Percentiles rank a stretch among this genome's conserved stretches.
phyloP scores from a whole-genome alignment of 2,329 filamentous ascomycete species.

The Cytospora chrysosperma region DNA sequence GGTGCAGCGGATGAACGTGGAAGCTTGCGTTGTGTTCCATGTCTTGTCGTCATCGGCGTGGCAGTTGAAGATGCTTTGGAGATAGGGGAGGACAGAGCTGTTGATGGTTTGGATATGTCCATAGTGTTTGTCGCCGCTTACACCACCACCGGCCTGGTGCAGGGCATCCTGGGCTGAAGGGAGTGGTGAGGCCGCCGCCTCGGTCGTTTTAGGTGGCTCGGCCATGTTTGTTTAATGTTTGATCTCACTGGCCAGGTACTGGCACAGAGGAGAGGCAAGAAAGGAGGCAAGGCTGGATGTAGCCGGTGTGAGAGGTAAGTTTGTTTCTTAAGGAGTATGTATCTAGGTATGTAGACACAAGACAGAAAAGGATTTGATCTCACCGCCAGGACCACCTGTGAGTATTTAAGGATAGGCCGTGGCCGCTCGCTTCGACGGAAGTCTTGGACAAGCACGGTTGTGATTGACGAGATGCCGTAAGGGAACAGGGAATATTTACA shows the following conservation, averaged over 20 bases:
- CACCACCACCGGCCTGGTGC: constrained; percentile 49
- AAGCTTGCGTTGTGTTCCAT: constrained; percentile 48
- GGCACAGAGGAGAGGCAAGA: constrained; percentile 10
- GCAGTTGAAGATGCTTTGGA: constrained; percentile 47
- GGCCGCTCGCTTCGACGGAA: constrained; percentile 9
- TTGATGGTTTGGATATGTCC: constrained; percentile 40
- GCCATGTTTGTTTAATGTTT: neutral
- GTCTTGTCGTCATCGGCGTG: constrained; percentile 41
- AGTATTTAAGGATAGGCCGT: neutral
- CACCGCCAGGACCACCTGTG: constrained; percentile 5
- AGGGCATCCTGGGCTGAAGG: constrained; percentile 30
- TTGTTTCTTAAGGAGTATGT: neutral
- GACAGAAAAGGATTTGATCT: constrained; percentile 1
- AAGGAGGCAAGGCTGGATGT: neutral
- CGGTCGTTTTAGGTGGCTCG: constrained; percentile 27
- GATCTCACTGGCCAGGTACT: neutral
- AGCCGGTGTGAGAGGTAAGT: neutral
- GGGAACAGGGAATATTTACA: constrained; percentile 9
- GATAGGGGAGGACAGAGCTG: constrained; percentile 40
- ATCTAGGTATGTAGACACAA: neutral
- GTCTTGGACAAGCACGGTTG: neutral
- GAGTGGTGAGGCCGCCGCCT: constrained; percentile 17
- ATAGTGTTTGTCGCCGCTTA: constrained; percentile 40
- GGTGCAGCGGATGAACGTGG: constrained; percentile 45
- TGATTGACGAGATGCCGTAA: constrained; percentile 3